Evolutionary conservation across 164 flowering plant genomes (phyloP).

Genomic region (Tinospora cordifolia): DNA sequence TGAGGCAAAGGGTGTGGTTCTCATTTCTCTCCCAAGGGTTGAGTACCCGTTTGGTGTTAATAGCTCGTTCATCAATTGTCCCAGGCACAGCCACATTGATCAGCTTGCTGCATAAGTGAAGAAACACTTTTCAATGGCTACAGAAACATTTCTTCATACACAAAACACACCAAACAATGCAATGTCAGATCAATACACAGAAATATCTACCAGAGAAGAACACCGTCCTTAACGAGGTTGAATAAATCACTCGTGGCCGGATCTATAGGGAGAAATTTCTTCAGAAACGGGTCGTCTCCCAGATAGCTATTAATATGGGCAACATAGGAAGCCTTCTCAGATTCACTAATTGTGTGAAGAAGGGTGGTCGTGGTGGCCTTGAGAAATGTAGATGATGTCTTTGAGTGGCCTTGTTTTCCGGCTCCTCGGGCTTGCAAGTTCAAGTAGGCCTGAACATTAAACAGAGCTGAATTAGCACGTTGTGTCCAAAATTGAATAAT

Average conservation of each 20-base stretch:
- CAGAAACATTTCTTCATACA: not conserved
- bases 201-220: constrained; percentile 67
- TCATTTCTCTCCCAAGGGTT: constrained; percentile 96
- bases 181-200: constrained; percentile 10
- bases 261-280: constrained; percentile 71
- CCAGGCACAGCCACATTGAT: constrained; percentile 95
- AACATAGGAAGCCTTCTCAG: constrained; percentile 76
- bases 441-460: constrained; percentile 45
- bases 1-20: constrained; percentile 88
- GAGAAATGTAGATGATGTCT: constrained; percentile 59
- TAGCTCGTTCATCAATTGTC: constrained; percentile 88
- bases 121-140: constrained; percentile 7
- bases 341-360: constrained; percentile 67
- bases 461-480: not conserved
- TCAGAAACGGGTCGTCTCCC: constrained; percentile 70
- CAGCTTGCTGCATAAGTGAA: constrained; percentile 59
- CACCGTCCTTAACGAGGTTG: constrained; percentile 81
- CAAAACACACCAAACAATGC: not conserved
- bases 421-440: constrained; percentile 53
- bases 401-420: constrained; percentile 46
- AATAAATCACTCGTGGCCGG: constrained; percentile 60
- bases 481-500: not conserved
- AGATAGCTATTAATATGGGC: constrained; percentile 82
- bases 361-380: constrained; percentile 74
- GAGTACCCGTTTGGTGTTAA: constrained; percentile 66